Evolutionary conservation across 2,329 filamentous ascomycete species (phyloP).

Genomic region (Scolecobasidium constrictum): DNA sequence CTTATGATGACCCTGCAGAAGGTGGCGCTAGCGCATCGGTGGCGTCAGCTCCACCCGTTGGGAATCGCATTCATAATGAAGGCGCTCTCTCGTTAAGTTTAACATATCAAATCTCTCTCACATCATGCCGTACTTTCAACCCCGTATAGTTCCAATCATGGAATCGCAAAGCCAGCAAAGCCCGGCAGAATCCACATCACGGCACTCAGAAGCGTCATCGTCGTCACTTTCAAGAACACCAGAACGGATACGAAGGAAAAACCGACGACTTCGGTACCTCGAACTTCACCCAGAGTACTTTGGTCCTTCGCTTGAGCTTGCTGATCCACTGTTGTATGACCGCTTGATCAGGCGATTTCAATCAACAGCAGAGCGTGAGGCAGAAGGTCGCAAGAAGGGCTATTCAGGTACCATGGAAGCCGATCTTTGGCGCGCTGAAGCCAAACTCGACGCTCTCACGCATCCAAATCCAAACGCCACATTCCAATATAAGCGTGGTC

Average conservation of each 20-base stretch:
- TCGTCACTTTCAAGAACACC: conserved; percentile 3
- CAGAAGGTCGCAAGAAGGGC: conserved; percentile 61
- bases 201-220: too few relatives aligned
- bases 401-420: conserved; percentile 71
- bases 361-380: conserved; percentile 59
- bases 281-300: conserved; percentile 65
- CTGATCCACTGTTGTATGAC: conserved; percentile 76
- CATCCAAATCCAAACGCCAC: conserved; percentile 40
- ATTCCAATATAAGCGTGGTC: conserved; percentile 39
- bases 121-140: conserved; percentile 10
- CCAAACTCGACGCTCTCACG: conserved; percentile 55
- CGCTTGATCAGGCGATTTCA: conserved; percentile 68
- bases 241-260: conserved; percentile 50
- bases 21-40: too few relatives aligned
- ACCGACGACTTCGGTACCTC: conserved; percentile 68
- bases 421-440: conserved; percentile 65
- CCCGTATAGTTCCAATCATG: conserved; percentile 1
- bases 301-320: conserved; percentile 48
- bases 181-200: not conserved
- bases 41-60: too few relatives aligned
- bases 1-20: too few relatives aligned
- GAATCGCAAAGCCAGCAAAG: conserved; percentile 1
- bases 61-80: too few relatives aligned
- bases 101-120: too few relatives aligned
- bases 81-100: too few relatives aligned